Percentiles rank a stretch among this genome's conserved stretches.
phyloP scores from a whole-genome alignment of 768 basidiomycete species.

The Tephrocybe sp. region DNA sequence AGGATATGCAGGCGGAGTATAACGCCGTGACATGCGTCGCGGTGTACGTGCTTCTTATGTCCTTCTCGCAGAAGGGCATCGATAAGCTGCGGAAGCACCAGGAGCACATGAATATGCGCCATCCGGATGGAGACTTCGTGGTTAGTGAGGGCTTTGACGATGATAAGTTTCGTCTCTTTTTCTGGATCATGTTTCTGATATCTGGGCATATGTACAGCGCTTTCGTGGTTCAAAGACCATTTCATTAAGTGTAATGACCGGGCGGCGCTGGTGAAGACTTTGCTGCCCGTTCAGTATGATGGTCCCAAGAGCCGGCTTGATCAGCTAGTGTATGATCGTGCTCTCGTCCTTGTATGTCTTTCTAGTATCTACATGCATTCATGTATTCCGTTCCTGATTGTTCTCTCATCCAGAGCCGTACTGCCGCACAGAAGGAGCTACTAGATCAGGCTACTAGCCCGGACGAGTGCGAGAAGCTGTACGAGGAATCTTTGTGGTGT shows the following conservation, averaged over 20 bases:
- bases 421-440: constrained; percentile 89
- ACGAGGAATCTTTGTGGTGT: constrained; percentile 95
- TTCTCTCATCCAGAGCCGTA: constrained; percentile 92
- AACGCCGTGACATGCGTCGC: constrained; percentile 86
- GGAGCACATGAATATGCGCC: constrained; percentile 79
- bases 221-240: constrained; percentile 89
- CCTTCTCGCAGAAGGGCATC: constrained; percentile 92
- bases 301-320: constrained; percentile 86
- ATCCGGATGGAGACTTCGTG: constrained; percentile 72
- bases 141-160: constrained; percentile 82
- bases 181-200: background rate
- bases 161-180: constrained; percentile 39
- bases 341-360: constrained; percentile 72
- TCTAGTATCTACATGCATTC: background rate
- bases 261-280: constrained; percentile 83
- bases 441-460: constrained; percentile 74
- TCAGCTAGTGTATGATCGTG: constrained; percentile 91
- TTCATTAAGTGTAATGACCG: constrained; percentile 96
- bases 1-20: constrained; percentile 78
- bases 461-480: constrained; percentile 88
- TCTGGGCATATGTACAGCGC: constrained; percentile 46
- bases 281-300: constrained; percentile 80
- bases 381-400: no score
- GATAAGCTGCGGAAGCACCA: constrained; percentile 77
- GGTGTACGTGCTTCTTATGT: constrained; percentile 89